These are phyloP conservation scores for Acer campestre DNA, from an alignment of 345 rosid genomes.

Conservation along the genomic window DNA sequence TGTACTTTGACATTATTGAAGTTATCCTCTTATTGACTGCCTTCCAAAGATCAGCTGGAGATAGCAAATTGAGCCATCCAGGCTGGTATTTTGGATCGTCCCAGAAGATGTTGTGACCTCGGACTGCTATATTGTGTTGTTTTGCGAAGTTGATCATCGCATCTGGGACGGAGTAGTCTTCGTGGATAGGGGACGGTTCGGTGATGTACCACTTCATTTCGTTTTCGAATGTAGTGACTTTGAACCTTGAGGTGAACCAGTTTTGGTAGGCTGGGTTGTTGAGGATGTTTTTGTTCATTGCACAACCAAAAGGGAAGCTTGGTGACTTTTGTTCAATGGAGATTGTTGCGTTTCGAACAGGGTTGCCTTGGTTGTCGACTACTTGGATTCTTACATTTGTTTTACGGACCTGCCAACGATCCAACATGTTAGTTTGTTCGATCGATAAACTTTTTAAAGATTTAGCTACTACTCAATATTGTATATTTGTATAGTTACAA, in stretches of 20 bases:
- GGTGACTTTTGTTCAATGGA: conserved; percentile 38
- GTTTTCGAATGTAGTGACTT: conserved; percentile 57
- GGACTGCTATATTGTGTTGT: conserved; percentile 41
- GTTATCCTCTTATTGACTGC: conserved; percentile 40
- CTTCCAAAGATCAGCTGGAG: conserved; percentile 23
- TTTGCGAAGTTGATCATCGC: too few species aligned
- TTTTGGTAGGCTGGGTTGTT: conserved; percentile 48
- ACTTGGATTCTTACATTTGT: conserved; percentile 46
- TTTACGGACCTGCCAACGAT: conserved; percentile 45
- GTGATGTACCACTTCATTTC: conserved; percentile 89
- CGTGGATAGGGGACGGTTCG: conserved; percentile 42
- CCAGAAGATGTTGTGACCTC: conserved; percentile 85
- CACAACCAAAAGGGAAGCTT: conserved; percentile 69
- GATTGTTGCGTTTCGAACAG: conserved; percentile 53
- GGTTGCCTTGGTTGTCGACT: conserved; percentile 45
- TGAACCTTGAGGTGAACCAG: conserved; percentile 78
- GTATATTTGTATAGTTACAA: too few species aligned
- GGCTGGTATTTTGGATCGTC: conserved; percentile 52
- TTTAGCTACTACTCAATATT: too few species aligned
- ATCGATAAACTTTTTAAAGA: too few species aligned
- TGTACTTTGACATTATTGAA: conserved; percentile 60
- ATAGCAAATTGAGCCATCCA: conserved; percentile 52
- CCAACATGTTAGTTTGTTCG: neutral
- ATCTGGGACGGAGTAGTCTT: conserved; percentile 60
- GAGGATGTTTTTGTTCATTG: conserved; percentile 63